phyloP scores from a whole-genome alignment of 148 eudicot species.

The Limonium bicolor region DNA sequence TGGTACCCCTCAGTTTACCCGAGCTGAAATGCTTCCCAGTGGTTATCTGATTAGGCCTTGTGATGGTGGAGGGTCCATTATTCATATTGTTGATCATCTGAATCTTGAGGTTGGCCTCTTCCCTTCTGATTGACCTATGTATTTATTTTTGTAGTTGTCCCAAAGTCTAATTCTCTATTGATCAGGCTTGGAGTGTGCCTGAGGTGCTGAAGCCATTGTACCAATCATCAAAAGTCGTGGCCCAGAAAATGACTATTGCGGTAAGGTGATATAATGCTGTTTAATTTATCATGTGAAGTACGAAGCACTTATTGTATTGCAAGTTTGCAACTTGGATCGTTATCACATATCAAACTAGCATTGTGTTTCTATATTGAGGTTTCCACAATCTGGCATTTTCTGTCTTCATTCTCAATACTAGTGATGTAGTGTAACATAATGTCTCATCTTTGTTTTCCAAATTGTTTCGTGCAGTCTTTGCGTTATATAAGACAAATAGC shows the following conservation, averaged over 20 bases:
- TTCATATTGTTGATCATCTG: conserved; percentile 88
- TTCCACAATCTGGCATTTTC: no score
- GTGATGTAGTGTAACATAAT: no score
- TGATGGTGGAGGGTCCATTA: conserved; percentile 92
- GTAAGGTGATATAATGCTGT: no score
- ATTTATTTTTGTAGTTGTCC: not conserved
- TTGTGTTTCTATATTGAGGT: no score
- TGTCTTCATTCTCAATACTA: no score
- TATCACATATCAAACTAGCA: no score
- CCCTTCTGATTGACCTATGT: not conserved
- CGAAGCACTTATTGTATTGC: no score
- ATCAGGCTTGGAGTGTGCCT: conserved; percentile 92
- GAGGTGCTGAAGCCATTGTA: conserved; percentile 91
- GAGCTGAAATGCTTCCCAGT: conserved; percentile 93
- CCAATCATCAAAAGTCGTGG: conserved; percentile 86
- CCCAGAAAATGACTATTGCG: conserved; percentile 86
- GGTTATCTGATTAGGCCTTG: conserved; percentile 92
- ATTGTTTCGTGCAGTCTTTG: conserved; percentile 72
- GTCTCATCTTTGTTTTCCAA: no score
- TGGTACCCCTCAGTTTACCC: conserved; percentile 60
- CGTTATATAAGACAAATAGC: conserved; percentile 84
- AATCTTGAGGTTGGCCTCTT: conserved; percentile 58
- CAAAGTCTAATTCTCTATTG: not conserved
- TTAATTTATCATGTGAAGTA: no score
- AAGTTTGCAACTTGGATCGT: no score